Evolutionary conservation across 768 basidiomycete genomes (phyloP), one percentile per base, ranked within the genome.

Genomic region (Tulasnella sp.): DNA sequence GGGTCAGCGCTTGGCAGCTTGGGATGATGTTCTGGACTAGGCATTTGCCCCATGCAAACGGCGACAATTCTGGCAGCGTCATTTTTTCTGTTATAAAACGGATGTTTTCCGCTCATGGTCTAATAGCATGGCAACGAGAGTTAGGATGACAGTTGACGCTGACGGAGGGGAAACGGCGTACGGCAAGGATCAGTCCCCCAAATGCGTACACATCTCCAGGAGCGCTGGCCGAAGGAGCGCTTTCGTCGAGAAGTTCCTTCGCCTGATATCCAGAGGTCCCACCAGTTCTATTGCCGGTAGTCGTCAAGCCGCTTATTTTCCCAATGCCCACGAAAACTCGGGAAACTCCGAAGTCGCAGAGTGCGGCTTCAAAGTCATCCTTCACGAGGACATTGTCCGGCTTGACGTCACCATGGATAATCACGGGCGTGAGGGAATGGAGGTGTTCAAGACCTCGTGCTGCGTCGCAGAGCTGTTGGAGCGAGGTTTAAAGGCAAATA

Each of bases 151-250:
- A n/a, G 36, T 9, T 42, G 75, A 12, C 4, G 40, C 12, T 21
- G 31, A 48, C 5, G 0, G 36, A 9, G 5, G 9, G 24, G 12
- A 31, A 21, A 1, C 19, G 52, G 18, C 56, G 52, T 34, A 77
- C 76, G 2, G 27, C 36, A 16, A 77, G 56, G 19, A 77, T 77
- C 10, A 77, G 38, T 19, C 76, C 46, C 4, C 34, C 56, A 62
- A 77, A 77, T 39, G 76, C 31, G n/a, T 62, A 77, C 34, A 77
- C 76, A 62, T 77, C 44, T 18, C 44, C 76, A 9, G 9, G 16
- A 9, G 31, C 16, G 76, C 1, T 68, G 10, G 2, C 4, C 0
- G 31, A 0, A 34, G n/a, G 3, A 27, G 12, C 1, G 1, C 16
- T 44, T 18, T 40, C 40, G 40, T 40, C 40, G 12, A 44, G 16